Evolutionary conservation across 192 early-diverging fungal species (phyloP).

Genomic region (Radiomyces spectabilis): DNA sequence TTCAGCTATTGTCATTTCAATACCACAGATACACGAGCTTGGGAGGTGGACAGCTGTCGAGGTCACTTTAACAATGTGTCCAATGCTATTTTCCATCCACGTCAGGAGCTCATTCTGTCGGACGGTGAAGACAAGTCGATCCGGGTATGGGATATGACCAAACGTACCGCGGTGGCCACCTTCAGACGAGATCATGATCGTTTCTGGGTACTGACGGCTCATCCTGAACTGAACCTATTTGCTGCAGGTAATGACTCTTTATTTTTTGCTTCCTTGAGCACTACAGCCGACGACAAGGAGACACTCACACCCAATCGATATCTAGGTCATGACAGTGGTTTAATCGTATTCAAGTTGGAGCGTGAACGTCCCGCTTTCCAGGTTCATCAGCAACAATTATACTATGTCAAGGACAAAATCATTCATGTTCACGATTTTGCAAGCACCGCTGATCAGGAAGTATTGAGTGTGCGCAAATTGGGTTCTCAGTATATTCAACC

Average conservation of each 20-base stretch:
- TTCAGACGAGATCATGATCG: conserved; percentile 95
- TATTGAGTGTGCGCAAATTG: conserved; percentile 69
- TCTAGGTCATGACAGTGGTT: conserved; percentile 89
- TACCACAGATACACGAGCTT: conserved; percentile 94
- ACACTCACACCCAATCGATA: background rate
- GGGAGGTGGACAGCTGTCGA: conserved; percentile 99
- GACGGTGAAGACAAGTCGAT: conserved; percentile 97
- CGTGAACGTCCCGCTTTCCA: conserved; percentile 91
- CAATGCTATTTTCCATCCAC: conserved; percentile 90
- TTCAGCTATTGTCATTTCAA: too few relatives aligned
- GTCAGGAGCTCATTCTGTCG: conserved; percentile 91
- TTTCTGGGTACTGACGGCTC: conserved; percentile 94
- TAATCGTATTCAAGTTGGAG: conserved; percentile 98
- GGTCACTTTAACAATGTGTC: conserved; percentile 99
- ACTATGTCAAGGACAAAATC: conserved; percentile 85
- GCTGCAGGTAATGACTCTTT: conserved; percentile 66
- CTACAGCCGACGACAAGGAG: background rate
- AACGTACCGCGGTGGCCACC: conserved; percentile 89
- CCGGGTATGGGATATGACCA: conserved; percentile 96
- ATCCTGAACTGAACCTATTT: conserved; percentile 97
- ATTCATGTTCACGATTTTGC: conserved; percentile 79
- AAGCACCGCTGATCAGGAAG: conserved; percentile 66
- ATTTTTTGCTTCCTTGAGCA: background rate
- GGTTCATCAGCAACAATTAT: conserved; percentile 76
- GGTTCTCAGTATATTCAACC: conserved; percentile 70